Percentiles rank a stretch among this genome's conserved stretches.
Evolutionary conservation across 179 eudicot species (phyloP).

Genomic region (Heliamphora pulchella): DNA sequence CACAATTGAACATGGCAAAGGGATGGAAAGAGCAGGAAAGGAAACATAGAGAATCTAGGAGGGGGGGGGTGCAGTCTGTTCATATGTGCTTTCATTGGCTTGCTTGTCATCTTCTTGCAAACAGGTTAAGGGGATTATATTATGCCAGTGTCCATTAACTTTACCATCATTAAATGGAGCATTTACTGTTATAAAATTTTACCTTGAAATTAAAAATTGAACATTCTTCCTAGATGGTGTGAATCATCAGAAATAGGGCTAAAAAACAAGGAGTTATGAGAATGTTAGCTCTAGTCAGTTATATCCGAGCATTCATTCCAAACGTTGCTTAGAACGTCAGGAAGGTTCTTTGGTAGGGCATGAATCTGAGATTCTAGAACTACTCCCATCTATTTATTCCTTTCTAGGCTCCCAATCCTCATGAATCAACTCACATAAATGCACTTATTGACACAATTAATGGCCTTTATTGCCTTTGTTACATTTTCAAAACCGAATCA

Average conservation of each 20-base stretch:
- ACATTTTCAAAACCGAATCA: background rate
- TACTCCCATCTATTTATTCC: background rate
- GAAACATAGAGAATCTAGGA: background rate
- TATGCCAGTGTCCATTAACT: background rate
- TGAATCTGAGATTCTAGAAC: background rate
- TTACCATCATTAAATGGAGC: background rate
- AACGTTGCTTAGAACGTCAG: background rate
- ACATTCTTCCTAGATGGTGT: background rate
- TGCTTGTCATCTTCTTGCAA: background rate
- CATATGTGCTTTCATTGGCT: background rate
- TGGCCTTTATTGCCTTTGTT: background rate
- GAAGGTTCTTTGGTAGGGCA: background rate
- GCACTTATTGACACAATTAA: background rate
- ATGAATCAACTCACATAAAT: background rate
- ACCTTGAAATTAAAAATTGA: background rate
- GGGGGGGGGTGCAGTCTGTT: background rate
- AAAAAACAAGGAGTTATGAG: too few species aligned
- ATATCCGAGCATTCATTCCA: too few species aligned
- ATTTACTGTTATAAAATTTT: background rate
- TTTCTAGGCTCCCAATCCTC: background rate
- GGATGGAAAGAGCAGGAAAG: background rate
- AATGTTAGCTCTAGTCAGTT: too few species aligned
- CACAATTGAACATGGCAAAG: background rate
- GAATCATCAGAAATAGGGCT: too few species aligned
- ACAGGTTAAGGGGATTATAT: background rate